A percentile compares a stretch with the other conserved stretches of the same genome.
Evolutionary conservation across 495 filamentous ascomycete genomes (phyloP).

Genomic region (Bombardia bombarda): DNA sequence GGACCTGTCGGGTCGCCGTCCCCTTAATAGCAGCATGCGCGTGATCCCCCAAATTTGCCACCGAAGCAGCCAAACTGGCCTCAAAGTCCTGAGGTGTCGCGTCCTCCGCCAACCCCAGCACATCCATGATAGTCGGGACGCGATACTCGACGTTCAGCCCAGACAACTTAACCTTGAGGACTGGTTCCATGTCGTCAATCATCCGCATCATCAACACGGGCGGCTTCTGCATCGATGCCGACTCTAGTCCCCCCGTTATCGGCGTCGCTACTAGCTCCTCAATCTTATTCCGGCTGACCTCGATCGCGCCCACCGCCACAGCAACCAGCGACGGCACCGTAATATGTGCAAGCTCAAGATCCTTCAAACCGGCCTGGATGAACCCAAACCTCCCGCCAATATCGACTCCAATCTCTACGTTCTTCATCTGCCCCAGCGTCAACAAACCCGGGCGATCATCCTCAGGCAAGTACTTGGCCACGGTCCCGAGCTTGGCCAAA

Average conservation of each 20-base stretch:
- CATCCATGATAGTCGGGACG: slow-evolving; percentile 69
- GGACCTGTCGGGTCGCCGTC: slow-evolving; percentile 8
- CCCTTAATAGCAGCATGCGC: slow-evolving; percentile 37
- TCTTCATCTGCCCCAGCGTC: slow-evolving; percentile 58
- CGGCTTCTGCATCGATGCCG: slow-evolving; percentile 43
- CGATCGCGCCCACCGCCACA: slow-evolving; percentile 54
- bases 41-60: slow-evolving; percentile 66
- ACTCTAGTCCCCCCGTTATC: slow-evolving; percentile 16
- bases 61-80: slow-evolving; percentile 66
- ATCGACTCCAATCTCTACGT: slow-evolving; percentile 49
- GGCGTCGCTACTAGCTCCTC: slow-evolving; percentile 57
- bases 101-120: slow-evolving; percentile 61
- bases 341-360: slow-evolving; percentile 74
- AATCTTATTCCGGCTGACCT: slow-evolving; percentile 50
- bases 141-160: slow-evolving; percentile 79
- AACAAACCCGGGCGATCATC: slow-evolving; percentile 90
- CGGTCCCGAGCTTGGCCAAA: slow-evolving; percentile 69
- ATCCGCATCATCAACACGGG: slow-evolving; percentile 56
- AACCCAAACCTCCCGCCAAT: slow-evolving; percentile 58
- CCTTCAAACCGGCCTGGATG: slow-evolving; percentile 45
- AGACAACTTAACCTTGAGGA: slow-evolving; percentile 76
- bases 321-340: slow-evolving; percentile 75
- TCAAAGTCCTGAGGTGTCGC: slow-evolving; percentile 66
- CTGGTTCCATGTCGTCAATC: slow-evolving; percentile 90
- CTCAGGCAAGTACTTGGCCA: slow-evolving; percentile 91